phyloP scores from a whole-genome alignment of 2,329 filamentous ascomycete species.

The Fusarium ramigenum region DNA sequence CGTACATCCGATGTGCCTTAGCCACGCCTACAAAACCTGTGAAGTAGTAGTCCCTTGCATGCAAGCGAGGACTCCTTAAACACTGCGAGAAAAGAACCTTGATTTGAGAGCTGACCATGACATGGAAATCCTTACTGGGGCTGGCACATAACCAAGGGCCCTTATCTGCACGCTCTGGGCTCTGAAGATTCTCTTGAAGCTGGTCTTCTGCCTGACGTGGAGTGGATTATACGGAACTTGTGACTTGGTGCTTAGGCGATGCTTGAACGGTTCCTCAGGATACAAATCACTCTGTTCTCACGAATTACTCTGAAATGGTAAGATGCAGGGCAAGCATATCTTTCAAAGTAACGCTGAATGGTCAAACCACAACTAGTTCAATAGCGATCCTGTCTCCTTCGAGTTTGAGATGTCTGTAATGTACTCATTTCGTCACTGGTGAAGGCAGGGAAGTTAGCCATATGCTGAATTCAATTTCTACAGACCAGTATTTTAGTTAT shows the following conservation, averaged over 20 bases:
- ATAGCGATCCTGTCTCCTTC: not conserved
- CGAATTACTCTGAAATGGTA: accelerated
- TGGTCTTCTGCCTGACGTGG: not conserved
- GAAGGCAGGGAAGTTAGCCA: accelerated
- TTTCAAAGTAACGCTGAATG: accelerated
- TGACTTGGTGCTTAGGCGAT: not conserved
- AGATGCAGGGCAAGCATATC: not conserved
- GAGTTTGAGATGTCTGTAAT: not conserved
- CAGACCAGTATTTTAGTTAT: not conserved
- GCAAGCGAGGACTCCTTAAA: too few relatives aligned
- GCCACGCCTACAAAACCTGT: not conserved
- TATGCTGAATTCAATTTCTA: accelerated
- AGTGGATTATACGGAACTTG: not conserved
- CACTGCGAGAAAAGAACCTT: not conserved
- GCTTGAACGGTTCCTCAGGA: too few relatives aligned
- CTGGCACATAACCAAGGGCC: too few relatives aligned
- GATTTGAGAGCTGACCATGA: too few relatives aligned
- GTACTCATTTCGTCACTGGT: accelerated
- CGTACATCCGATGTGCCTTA: not conserved
- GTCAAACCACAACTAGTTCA: accelerated
- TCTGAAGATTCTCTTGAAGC: not conserved
- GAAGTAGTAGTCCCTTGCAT: not conserved
- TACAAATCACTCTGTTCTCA: not conserved
- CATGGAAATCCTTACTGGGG: too few relatives aligned
- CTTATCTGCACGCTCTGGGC: not conserved